phyloP scores from a whole-genome alignment of 148 eudicot species.

The Talinum fruticosum region DNA sequence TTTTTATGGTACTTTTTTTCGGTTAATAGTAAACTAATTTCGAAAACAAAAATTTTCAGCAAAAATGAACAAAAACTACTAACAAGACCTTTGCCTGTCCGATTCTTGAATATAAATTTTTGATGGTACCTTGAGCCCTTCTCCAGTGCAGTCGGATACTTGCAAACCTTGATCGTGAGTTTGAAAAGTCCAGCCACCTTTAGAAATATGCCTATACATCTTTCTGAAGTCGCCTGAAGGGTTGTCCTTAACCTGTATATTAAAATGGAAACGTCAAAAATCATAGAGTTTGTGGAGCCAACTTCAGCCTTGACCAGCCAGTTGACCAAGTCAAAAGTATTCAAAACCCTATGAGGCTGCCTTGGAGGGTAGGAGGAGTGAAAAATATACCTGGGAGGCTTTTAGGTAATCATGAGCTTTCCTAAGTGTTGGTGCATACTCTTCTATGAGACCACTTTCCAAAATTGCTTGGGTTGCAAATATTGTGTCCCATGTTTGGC shows the following conservation, averaged over 20 bases:
- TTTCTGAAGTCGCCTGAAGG: slow-evolving; percentile 41
- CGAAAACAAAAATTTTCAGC: too few species aligned
- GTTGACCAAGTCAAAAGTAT: too few species aligned
- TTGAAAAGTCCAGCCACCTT: slow-evolving; percentile 64
- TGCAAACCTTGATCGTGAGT: slow-evolving; percentile 62
- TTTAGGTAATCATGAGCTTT: slow-evolving; percentile 38
- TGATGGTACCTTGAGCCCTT: slow-evolving; percentile 53
- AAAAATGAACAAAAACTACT: too few species aligned
- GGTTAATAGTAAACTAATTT: too few species aligned
- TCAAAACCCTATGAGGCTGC: too few species aligned
- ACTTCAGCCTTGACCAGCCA: too few species aligned
- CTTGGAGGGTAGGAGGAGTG: neutral
- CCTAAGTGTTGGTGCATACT: slow-evolving; percentile 21
- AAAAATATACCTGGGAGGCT: slow-evolving; percentile 36
- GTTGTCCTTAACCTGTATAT: slow-evolving; percentile 33
- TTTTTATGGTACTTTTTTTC: too few species aligned
- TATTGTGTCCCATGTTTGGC: slow-evolving; percentile 41
- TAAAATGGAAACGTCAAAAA: too few species aligned
- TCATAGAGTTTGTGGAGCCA: too few species aligned
- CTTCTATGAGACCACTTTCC: slow-evolving; percentile 28
- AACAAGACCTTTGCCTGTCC: too few species aligned
- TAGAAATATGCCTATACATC: slow-evolving; percentile 49
- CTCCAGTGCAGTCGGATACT: slow-evolving; percentile 59
- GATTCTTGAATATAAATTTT: too few species aligned
- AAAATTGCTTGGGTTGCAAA: slow-evolving; percentile 44